Percentiles rank a stretch among this genome's conserved stretches.
Evolutionary conservation across 2,329 filamentous ascomycete genomes (phyloP).

Genomic region (Dichotomopilus funicola): DNA sequence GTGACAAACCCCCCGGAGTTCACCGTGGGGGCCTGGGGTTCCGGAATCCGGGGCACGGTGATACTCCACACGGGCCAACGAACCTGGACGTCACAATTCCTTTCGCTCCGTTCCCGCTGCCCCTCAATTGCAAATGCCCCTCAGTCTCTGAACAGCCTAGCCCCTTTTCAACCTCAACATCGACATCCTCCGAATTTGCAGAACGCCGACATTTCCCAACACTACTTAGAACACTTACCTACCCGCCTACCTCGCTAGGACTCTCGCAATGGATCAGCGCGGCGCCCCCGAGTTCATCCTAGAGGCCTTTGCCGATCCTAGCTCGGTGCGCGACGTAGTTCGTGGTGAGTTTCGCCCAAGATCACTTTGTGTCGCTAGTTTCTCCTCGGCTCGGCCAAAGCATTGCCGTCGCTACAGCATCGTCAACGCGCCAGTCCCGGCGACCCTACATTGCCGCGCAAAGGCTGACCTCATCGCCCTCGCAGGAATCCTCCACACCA

Average conservation of each 20-base stretch:
- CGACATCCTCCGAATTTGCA: neutral
- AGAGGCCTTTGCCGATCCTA: conserved; percentile 87
- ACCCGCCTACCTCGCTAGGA: neutral
- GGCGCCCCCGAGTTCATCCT: conserved; percentile 81
- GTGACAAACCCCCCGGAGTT: neutral
- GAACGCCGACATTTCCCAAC: neutral
- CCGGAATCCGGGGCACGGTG: conserved; percentile 6
- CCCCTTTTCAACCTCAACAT: neutral
- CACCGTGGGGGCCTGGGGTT: neutral
- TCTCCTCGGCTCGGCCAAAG: conserved; percentile 9
- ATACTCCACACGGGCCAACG: neutral
- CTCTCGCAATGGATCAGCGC: conserved; percentile 40
- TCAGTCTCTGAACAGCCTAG: conserved; percentile 4
- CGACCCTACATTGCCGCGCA: neutral
- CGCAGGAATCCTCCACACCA: conserved; percentile 83
- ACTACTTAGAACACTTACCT: neutral
- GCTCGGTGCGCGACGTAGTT: conserved; percentile 84
- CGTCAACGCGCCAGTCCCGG: neutral
- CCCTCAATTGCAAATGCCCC: conserved; percentile 14
- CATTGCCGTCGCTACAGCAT: conserved; percentile 5
- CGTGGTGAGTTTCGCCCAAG: conserved; percentile 57
- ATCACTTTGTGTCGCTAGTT: conserved; percentile 4
- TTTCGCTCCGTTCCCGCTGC: conserved; percentile 8
- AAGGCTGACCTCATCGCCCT: conserved; percentile 5
- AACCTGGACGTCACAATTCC: conserved; percentile 12